Conservation (phyloP, 2,329 filamentous ascomycete genomes). For the Pseudocercospora crystallina region DNA sequence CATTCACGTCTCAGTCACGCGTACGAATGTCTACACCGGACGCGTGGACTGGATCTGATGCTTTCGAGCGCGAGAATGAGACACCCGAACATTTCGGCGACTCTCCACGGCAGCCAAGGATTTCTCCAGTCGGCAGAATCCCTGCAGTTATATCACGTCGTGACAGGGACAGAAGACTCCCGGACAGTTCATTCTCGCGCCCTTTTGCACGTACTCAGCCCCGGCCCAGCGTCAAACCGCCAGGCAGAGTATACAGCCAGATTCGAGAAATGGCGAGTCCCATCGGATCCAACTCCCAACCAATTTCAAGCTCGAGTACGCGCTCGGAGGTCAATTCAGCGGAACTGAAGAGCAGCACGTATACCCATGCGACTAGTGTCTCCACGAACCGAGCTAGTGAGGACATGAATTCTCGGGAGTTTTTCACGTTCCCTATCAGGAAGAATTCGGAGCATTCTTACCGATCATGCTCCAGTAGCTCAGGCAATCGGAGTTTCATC, state of each 20-base stretch:
- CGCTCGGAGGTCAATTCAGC: conserved; percentile 24
- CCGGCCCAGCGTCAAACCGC: conserved; percentile 29
- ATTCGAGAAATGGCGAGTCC: conserved; percentile 37
- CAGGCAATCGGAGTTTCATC: conserved; percentile 53
- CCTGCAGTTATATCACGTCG: conserved; percentile 72
- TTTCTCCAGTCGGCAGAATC: conserved; percentile 82
- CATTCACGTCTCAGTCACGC: too few relatives aligned
- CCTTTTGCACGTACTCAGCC: conserved; percentile 63
- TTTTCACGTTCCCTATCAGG: conserved; percentile 70
- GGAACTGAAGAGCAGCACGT: conserved; percentile 23
- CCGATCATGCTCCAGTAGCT: conserved; percentile 57
- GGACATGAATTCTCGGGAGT: conserved; percentile 51
- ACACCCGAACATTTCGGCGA: conserved; percentile 38
- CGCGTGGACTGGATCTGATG: too few relatives aligned
- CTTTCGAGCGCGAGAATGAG: too few relatives aligned
- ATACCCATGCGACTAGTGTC: conserved; percentile 22
- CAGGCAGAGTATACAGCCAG: conserved; percentile 31
- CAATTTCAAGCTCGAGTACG: conserved; percentile 30
- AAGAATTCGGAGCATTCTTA: conserved; percentile 69
- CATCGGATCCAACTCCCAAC: conserved; percentile 27
- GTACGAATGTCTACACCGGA: too few relatives aligned
- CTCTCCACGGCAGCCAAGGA: conserved; percentile 41
- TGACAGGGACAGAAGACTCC: conserved; percentile 63
- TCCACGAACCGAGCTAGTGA: conserved; percentile 30
- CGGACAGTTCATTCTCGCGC: conserved; percentile 79